A percentile compares a stretch with the other conserved stretches of the same genome.
phyloP scores from a whole-genome alignment of 768 basidiomycete species.

The Boletus edulis region DNA sequence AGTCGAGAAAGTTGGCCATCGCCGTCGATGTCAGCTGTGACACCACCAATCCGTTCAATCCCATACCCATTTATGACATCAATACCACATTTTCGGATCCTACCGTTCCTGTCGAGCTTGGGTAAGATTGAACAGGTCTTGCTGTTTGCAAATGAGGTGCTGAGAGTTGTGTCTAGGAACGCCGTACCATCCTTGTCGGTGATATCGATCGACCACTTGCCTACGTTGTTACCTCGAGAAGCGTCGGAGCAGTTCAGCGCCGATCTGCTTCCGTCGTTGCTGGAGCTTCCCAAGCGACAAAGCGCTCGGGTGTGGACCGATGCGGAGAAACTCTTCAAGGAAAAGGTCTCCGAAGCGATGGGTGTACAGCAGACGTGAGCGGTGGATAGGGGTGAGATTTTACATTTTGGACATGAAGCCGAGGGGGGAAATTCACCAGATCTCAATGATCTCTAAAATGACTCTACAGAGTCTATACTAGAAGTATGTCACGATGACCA shows the following conservation, averaged over 20 bases:
- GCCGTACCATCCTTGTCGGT: slow-evolving; percentile 74
- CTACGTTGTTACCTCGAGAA: slow-evolving; percentile 92
- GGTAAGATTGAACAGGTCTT: slow-evolving; percentile 44
- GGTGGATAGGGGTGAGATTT: background rate
- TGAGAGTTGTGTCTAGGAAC: slow-evolving; percentile 36
- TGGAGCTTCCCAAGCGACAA: slow-evolving; percentile 67
- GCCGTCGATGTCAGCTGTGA: slow-evolving; percentile 99
- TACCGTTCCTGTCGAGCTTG: slow-evolving; percentile 81
- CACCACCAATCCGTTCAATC: slow-evolving; percentile 98
- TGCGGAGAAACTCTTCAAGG: slow-evolving; percentile 78
- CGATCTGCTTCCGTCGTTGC: slow-evolving; percentile 81
- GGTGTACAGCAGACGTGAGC: slow-evolving; percentile 7
- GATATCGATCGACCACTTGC: slow-evolving; percentile 95
- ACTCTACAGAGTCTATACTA: background rate
- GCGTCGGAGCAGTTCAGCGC: slow-evolving; percentile 94
- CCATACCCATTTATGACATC: slow-evolving; percentile 90
- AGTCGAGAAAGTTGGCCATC: slow-evolving; percentile 63
- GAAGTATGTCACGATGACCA: background rate
- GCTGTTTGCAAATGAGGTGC: background rate
- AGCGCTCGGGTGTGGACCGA: slow-evolving; percentile 82
- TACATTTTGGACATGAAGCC: background rate
- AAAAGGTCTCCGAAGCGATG: slow-evolving; percentile 57
- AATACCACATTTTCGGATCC: slow-evolving; percentile 95
- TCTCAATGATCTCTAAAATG: background rate
- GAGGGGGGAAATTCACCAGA: background rate